Evolutionary conservation across 2,329 filamentous ascomycete genomes (phyloP), one percentile per base, ranked within the genome.

Genomic region (Talaromyces sp.): DNA sequence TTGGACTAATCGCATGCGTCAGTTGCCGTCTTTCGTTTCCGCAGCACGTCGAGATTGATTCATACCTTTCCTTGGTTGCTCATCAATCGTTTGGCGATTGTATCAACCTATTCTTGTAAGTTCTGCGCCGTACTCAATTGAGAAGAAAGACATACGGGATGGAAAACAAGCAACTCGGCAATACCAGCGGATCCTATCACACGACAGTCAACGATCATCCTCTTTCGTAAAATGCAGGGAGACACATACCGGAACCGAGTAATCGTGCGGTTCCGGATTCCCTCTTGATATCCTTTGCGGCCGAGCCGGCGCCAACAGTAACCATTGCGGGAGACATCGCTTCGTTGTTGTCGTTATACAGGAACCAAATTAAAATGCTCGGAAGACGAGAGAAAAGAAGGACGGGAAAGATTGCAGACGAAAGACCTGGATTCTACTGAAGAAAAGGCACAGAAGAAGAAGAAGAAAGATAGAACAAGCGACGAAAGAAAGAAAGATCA

Each of bases 51-150:
- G 22, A 27, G 3, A 27, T 50, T 6, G 47, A 27, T 60, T 70
- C 80, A 71, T 78, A 91, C 86, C 82, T 84, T 91, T 76, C 87
- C 88, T 79, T 96, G 90, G 81, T 99, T 97, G 87, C 93, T 97
- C 95, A 99, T 99, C 81, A 99, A 87, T 72, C 95, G 92, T 86
- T 99, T 99, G 69, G 95, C 94, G 74, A 96, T 97, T 60, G 95
- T 99, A 82, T 99, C 95, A 78, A 99, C 92, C 91, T 94, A 37
- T 35, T 35, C 15, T n/a, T 4, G n/a, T 59, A 35, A 64, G 50
- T 10, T 27, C n/a, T 45, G 56, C 8, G 15, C 15, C 7, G 3
- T 9, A 19, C 52, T 19, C 33, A 22, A 57, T 11, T 33, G 27
- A 11, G 17, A 31, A 17, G 7, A 11, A 33, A 56, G 11, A 64